Conservation (phyloP, 2,329 filamentous ascomycete species). For the Hypocreales sp. region DNA sequence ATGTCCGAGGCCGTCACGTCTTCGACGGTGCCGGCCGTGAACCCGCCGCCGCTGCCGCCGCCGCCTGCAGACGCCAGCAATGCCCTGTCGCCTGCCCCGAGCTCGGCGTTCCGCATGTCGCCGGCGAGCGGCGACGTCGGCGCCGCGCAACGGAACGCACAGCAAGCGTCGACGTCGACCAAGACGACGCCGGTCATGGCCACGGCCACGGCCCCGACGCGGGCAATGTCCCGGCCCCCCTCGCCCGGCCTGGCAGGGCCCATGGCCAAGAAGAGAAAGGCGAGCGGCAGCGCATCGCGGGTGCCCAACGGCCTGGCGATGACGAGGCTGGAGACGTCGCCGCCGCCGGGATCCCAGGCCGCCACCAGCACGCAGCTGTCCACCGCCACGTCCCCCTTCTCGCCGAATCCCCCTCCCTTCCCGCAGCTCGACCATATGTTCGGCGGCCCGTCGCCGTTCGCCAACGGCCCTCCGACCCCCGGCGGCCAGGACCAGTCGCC, state of each 20-base stretch:
- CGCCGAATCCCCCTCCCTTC: conserved; percentile 29
- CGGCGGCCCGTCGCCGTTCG: conserved; percentile 25
- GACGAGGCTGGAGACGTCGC: conserved; percentile 59
- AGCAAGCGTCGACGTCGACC: conserved; percentile 13
- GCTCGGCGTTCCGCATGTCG: conserved; percentile 35
- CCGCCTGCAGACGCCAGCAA: conserved; percentile 13
- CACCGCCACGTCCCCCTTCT: conserved; percentile 35
- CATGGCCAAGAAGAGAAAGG: conserved; percentile 67
- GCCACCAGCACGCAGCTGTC: conserved; percentile 20
- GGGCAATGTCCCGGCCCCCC: conserved; percentile 51
- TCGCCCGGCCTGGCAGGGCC: conserved; percentile 56
- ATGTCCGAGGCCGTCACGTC: conserved; percentile 13
- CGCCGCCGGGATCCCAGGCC: conserved; percentile 19
- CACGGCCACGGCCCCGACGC: conserved; percentile 5
- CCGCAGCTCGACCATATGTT: conserved; percentile 29
- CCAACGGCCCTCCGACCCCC: conserved; percentile 49
- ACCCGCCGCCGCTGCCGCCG: conserved; percentile 3
- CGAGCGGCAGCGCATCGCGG: conserved; percentile 48
- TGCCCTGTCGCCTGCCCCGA: conserved; percentile 15
- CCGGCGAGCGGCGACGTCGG: conserved; percentile 50
- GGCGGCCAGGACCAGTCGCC: conserved; percentile 45
- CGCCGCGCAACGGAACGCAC: conserved; percentile 32
- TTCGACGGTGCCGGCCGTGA: conserved; percentile 6
- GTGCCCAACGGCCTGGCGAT: conserved; percentile 63
- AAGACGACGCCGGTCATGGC: conserved; percentile 15